Percentiles rank a stretch among this genome's conserved stretches.
Evolutionary conservation across 2,329 filamentous ascomycete species (phyloP).

Genomic region (Xylariaceae sp.): DNA sequence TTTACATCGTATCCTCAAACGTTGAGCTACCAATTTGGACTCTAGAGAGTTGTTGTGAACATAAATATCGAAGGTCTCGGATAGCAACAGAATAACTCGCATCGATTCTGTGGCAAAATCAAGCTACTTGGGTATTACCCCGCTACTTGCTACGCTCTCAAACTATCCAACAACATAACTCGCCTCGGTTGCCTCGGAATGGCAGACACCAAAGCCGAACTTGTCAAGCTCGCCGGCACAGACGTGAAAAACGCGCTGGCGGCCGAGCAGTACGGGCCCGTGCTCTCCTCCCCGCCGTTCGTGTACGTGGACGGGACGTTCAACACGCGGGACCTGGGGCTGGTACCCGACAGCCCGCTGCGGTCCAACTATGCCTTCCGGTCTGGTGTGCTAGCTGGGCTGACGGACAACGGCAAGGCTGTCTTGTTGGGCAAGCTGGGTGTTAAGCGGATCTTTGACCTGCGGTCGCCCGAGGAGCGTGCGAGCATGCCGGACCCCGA

Average conservation of each 20-base stretch:
- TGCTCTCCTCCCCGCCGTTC: conserved; percentile 53
- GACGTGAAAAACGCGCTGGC: conserved; percentile 49
- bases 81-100: background rate
- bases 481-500: conserved; percentile 49
- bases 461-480: conserved; percentile 55
- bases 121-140: conserved; percentile 5
- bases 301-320: conserved; percentile 53
- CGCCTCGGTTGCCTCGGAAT: conserved; percentile 25
- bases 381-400: conserved; percentile 50
- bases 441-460: conserved; percentile 56
- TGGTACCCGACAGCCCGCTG: conserved; percentile 49
- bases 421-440: conserved; percentile 46
- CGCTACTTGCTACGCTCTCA: conserved; percentile 7
- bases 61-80: background rate
- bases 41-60: background rate
- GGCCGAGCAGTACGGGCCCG: conserved; percentile 42
- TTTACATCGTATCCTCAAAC: conserved; percentile 6
- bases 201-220: conserved; percentile 36
- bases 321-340: conserved; percentile 59
- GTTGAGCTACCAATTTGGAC: background rate
- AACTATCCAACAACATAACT: background rate
- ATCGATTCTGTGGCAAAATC: background rate
- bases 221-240: conserved; percentile 49
- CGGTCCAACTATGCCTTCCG: conserved; percentile 52
- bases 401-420: conserved; percentile 45